Percentiles rank a stretch among this genome's conserved stretches.
Evolutionary conservation across 2,329 filamentous ascomycete species (phyloP).

Genomic region (Paracoccidioides brasiliensis): DNA sequence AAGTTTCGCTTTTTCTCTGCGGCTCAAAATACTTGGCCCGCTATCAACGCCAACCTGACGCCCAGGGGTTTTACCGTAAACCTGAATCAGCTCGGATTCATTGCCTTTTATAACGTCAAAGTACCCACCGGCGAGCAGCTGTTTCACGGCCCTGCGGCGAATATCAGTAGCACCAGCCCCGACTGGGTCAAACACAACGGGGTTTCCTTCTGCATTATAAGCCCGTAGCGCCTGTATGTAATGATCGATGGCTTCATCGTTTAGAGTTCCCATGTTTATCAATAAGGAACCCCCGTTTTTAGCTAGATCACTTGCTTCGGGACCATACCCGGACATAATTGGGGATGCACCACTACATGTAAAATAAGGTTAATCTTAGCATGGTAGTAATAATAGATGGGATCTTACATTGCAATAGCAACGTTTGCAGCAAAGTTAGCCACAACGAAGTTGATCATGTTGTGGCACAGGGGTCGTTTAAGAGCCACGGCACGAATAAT

Average conservation of each 20-base stretch:
- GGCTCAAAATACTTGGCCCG: constrained; percentile 41
- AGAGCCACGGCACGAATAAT: constrained; percentile 50
- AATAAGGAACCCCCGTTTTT: constrained; percentile 65
- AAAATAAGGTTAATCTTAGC: constrained; percentile 9
- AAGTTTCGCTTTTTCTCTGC: constrained; percentile 46
- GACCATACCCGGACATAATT: constrained; percentile 83
- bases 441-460: constrained; percentile 95
- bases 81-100: constrained; percentile 69
- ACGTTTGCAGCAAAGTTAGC: constrained; percentile 93
- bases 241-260: constrained; percentile 57
- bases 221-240: constrained; percentile 62
- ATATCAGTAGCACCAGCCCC: constrained; percentile 73
- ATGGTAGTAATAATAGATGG: not conserved
- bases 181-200: constrained; percentile 78
- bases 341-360: constrained; percentile 57
- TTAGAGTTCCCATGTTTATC: constrained; percentile 90
- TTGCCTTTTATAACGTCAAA: constrained; percentile 91
- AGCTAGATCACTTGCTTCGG: constrained; percentile 71
- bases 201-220: constrained; percentile 65
- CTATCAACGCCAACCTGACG: constrained; percentile 81
- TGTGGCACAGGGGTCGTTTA: constrained; percentile 66
- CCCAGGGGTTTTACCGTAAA: constrained; percentile 44
- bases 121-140: constrained; percentile 59
- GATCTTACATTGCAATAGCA: constrained; percentile 52
- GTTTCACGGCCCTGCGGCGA: constrained; percentile 56